A percentile compares a stretch with the other conserved stretches of the same genome.
Conservation (phyloP, 371 early-diverging fungal genomes). For the Mucor circinelloides region DNA sequence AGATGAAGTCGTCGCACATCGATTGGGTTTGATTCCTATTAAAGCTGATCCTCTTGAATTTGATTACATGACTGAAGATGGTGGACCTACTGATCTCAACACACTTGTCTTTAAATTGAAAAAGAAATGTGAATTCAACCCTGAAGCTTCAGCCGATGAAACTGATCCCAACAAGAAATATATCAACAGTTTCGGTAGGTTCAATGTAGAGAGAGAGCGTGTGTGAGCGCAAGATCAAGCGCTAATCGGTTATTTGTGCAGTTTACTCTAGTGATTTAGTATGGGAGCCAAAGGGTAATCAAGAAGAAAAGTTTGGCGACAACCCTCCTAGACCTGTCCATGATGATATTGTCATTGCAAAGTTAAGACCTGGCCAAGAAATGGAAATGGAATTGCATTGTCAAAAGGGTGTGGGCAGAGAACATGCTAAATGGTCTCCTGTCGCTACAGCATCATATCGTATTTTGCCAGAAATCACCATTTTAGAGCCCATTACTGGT, state of each 20-base stretch:
- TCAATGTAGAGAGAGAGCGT: too few relatives aligned
- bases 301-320: slow-evolving; percentile 71
- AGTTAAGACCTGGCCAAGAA: slow-evolving; percentile 93
- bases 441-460: slow-evolving; percentile 98
- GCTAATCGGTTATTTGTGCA: slow-evolving; percentile 10
- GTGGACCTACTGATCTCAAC: slow-evolving; percentile 86
- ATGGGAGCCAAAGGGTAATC: slow-evolving; percentile 92
- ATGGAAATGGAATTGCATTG: slow-evolving; percentile 90
- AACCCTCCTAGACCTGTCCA: slow-evolving; percentile 77
- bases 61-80: slow-evolving; percentile 72
- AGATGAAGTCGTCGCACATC: slow-evolving; percentile 98
- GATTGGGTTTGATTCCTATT: slow-evolving; percentile 98
- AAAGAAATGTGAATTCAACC: slow-evolving; percentile 72
- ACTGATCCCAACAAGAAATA: slow-evolving; percentile 74
- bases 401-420: slow-evolving; percentile 93
- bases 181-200: slow-evolving; percentile 62
- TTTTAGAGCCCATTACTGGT: slow-evolving; percentile 85
- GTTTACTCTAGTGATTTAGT: slow-evolving; percentile 83
- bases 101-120: slow-evolving; percentile 92
- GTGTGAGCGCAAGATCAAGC: too few relatives aligned
- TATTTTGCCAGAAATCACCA: slow-evolving; percentile 90
- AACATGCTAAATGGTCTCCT: slow-evolving; percentile 99
- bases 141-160: slow-evolving; percentile 63
- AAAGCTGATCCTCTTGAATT: slow-evolving; percentile 83
- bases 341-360: slow-evolving; percentile 92